Evolutionary conservation across 2,329 filamentous ascomycete species (phyloP), one percentile per base, ranked within the genome.

Genomic region (Diaporthe nobilis): DNA sequence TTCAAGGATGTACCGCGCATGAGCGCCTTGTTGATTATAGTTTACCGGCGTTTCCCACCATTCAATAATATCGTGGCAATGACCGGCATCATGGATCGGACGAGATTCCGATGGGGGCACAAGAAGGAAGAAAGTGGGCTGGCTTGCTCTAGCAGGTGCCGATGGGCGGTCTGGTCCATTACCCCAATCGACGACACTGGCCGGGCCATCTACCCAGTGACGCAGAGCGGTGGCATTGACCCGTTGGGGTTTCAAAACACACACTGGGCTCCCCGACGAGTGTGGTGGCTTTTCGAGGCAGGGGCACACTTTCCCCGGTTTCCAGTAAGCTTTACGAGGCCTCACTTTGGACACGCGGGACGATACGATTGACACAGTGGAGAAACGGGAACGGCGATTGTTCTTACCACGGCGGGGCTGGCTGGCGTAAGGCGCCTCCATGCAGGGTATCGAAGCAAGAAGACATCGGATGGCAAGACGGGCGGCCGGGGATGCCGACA

Each of bases 201-300:
- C 57, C 34, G 20, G 34, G 60, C 60, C 53, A 25, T 47, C 15
- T 17, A 10, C 42, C 31, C n/a, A 15, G 31, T 53, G 47, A 53
- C 47, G 47, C 47, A 53, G 57, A 68, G 39, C 25, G 39, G 17
- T 31, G 65, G 65, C 65, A 70, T 70, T 42, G 65, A 70, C 47
- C 65, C 65, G 65, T 55, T 68, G 31, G n/a, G n/a, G 65, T 70
- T 70, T 70, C 65, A 70, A 70, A 70, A 39, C 63, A 55, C 63
- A 53, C 25, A 53, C 31, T 13, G n/a, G 17, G 39, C 42, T 44
- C 17, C 65, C 49, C 34, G 49, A 51, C 22, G 34, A 42, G 17
- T 25, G 58, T 65, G 61, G 63, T 53, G 63, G 63, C 20, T 37
- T 25, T 51, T 25, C 5, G 44, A 25, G 22, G 44, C 63, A 53